These are phyloP conservation scores for Chamaecyparis obtusa DNA, from an alignment of 75 land plant species.

Conservation along the genomic window DNA sequence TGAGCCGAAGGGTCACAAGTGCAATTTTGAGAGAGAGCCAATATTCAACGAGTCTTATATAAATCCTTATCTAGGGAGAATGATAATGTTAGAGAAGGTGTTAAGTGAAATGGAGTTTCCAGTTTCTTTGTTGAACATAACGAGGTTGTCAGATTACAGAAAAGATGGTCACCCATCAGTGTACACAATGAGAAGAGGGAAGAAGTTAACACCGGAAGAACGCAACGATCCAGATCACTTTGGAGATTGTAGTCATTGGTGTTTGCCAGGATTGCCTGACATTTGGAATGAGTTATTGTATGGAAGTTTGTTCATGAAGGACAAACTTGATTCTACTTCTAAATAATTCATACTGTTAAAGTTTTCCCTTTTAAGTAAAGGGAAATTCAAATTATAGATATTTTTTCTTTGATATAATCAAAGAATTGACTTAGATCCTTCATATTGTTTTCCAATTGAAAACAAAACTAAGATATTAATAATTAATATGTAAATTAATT, in stretches of 20 bases:
- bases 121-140: conserved; percentile 58
- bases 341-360: neutral
- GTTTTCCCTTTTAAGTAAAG: no score
- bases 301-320: neutral
- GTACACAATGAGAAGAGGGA: conserved; percentile 49
- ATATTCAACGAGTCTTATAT: conserved; percentile 20
- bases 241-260: conserved; percentile 89
- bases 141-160: conserved; percentile 56
- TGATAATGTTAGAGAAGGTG: conserved; percentile 33
- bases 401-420: no score
- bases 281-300: conserved; percentile 82
- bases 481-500: no score
- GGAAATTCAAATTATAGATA: no score
- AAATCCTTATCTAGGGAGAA: conserved; percentile 6
- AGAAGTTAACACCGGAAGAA: conserved; percentile 53
- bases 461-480: no score
- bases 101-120: conserved; percentile 39
- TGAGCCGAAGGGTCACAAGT: neutral
- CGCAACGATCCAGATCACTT: conserved; percentile 41
- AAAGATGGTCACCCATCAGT: conserved; percentile 76
- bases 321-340: neutral
- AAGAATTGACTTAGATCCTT: no score
- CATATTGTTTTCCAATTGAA: no score
- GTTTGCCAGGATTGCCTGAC: conserved; percentile 85
- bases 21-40: conserved; percentile 17